Base-by-base conservation (phyloP, 768 basidiomycete genomes). In the Tricholoma sp. region DNA sequence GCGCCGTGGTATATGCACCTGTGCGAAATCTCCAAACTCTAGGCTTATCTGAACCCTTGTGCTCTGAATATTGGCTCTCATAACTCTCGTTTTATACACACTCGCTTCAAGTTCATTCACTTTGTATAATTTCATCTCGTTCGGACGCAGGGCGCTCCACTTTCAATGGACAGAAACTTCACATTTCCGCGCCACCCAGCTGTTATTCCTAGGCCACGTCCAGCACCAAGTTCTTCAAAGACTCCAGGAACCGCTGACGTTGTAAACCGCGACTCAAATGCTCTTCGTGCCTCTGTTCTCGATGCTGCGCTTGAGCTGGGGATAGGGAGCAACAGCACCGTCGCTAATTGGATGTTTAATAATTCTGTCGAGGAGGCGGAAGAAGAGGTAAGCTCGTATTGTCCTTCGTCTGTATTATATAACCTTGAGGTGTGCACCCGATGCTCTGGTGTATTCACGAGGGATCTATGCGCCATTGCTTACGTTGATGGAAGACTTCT, bases 301-400 rank as follows among this genome's bases (percentile, higher is more conserved):
- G 86, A 90, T 63, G 85, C 78, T 6, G 88, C 88, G 6, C 75
- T 89, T 37, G 74, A 87, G 65, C 78, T 90, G 11, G 88, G 88
- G 3, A 65, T 89, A 17, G 79, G 80, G 32, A 76, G 70, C 33
- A 87, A 80, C 58, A 73, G 77, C 15, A 75, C 81, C 28, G 81
- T 89, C 17, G 79, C 85, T 5, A 74, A 84, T 58, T 88, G 88
- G 84, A 87, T 90, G 65, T 89, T 89, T 68, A 83, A 80, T 56
- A 82, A 85, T 47, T 70, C 83, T 1, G 61, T 81, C 28, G 72
- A 75, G 41, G 85, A 80, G 57, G 85, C 84, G 55, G 80, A 82
- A 13, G 84, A 84, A 51, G 76, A 76, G 52, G 76, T 69, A 68
- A 55, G 72, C 72, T 15, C 12, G 8, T 15, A 36, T 39, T 15